Base-by-base conservation (phyloP, 495 filamentous ascomycete genomes). In the Pseudevernia furfuracea region DNA sequence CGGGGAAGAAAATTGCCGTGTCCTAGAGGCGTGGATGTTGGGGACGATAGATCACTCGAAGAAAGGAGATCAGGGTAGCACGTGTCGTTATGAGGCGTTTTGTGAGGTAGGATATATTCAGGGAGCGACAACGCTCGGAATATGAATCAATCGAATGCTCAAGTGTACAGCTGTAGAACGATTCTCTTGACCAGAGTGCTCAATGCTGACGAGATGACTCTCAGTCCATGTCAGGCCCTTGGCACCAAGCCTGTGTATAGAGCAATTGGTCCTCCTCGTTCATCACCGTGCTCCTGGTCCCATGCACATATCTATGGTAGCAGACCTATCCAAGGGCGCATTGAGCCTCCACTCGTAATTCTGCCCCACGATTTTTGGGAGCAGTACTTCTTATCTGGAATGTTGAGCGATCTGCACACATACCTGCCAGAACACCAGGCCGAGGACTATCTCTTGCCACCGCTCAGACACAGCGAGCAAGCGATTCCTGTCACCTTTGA, bases 1-100 rank as follows among this genome's bases (percentile, higher is more conserved):
- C 69, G 12, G 78, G 74, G 7, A 72, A 68, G 58, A 73, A 70
- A 41, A 74, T 79, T 9, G 32, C 32, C 21, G 52, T 53, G 53
- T 38, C 25, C 7, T 19, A 58, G 39, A 4, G 25, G 25, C 25
- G n/a, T n/a, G 48, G 12, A 30, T 52, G 10, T 28, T 1, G 25
- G 37, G 10, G 25, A 11, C 25, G n/a, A 14, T 19, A 53, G 0
- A n/a, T 23, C 8, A 25, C 38, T 46, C 19, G 21, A 21, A 46
- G 21, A 39, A 30, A 12, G n/a, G 9, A 48, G 25, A 36, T 60
- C 23, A 34, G 39, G 37, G 28, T 32, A 30, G 37, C 15, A 34
- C 12, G 34, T 60, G 25, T 46, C 34, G 19, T 43, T 30, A 32
- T 3, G 25, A 53, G 28, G 28, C 49, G 25, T 17, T 19, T 32